Conservation (phyloP, 1,284 basidiomycete genomes). For the Schizophyllum commune region DNA sequence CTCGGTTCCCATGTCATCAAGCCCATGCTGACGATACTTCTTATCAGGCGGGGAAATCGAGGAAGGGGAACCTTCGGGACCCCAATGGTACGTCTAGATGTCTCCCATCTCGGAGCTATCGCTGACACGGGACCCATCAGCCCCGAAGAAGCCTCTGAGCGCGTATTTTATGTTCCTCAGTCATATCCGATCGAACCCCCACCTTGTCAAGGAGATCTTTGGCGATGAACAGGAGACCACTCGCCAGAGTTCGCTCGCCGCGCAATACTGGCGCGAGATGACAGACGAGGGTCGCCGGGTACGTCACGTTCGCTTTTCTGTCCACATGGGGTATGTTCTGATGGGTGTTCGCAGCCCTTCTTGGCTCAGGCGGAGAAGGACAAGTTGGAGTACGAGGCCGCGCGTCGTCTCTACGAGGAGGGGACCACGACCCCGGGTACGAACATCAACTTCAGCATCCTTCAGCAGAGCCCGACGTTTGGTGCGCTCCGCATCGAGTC, state of each 20-base stretch:
- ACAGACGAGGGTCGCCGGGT: constrained; percentile 89
- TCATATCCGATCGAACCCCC: constrained; percentile 71
- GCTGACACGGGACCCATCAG: constrained; percentile 52
- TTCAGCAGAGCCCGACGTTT: constrained; percentile 55
- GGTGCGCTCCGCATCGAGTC: constrained; percentile 54
- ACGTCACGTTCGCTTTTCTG: constrained; percentile 17
- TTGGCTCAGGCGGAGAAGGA: constrained; percentile 86
- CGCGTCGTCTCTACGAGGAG: constrained; percentile 76
- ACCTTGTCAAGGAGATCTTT: constrained; percentile 74
- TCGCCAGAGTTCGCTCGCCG: constrained; percentile 90
- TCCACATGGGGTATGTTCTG: constrained; percentile 8
- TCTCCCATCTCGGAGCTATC: not conserved
- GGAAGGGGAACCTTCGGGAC: constrained; percentile 94
- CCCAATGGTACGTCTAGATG: not conserved
- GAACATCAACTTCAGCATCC: constrained; percentile 73
- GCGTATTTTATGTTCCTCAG: constrained; percentile 96
- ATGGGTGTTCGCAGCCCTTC: constrained; percentile 57
- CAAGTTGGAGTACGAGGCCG: constrained; percentile 86
- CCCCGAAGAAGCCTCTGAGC: constrained; percentile 91
- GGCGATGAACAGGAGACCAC: constrained; percentile 93
- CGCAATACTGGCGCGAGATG: constrained; percentile 87
- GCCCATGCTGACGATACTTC: not conserved
- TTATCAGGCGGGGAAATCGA: constrained; percentile 69
- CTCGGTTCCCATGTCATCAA: not conserved
- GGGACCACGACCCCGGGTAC: constrained; percentile 49